Evolutionary conservation across 2,329 filamentous ascomycete species (phyloP).

Genomic region (Coniochaeta pulveracea): DNA sequence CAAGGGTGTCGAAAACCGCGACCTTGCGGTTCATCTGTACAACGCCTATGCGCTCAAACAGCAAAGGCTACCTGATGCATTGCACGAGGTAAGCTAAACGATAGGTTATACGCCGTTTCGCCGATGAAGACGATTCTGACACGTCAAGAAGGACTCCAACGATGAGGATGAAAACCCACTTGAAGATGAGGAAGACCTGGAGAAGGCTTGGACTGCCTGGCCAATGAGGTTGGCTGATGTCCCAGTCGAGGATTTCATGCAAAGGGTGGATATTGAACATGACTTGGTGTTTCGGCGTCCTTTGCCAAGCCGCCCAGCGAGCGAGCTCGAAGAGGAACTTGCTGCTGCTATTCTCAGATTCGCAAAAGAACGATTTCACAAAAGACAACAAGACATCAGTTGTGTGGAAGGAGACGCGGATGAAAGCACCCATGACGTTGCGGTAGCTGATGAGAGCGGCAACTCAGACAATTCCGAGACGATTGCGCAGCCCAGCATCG

Average conservation of each 20-base stretch:
- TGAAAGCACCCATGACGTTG: no score
- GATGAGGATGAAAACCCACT: no score
- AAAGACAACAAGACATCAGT: conserved; percentile 16
- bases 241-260: conserved; percentile 42
- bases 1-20: conserved; percentile 47
- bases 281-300: conserved; percentile 40
- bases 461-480: no score
- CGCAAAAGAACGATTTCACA: conserved; percentile 55
- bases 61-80: no score
- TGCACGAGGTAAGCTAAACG: no score
- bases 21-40: conserved; percentile 69
- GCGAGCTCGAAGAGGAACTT: conserved; percentile 58
- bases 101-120: no score
- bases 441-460: no score
- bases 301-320: conserved; percentile 35
- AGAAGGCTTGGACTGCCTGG: conserved; percentile 73
- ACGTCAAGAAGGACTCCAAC: no score
- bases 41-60: conserved; percentile 61
- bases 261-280: conserved; percentile 32
- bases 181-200: conserved; percentile 26
- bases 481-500: background rate
- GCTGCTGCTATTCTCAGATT: conserved; percentile 52
- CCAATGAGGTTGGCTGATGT: conserved; percentile 55
- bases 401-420: background rate
- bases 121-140: background rate